Evolutionary conservation across 768 basidiomycete species (phyloP).

Genomic region (Flagelloscypha sp.): DNA sequence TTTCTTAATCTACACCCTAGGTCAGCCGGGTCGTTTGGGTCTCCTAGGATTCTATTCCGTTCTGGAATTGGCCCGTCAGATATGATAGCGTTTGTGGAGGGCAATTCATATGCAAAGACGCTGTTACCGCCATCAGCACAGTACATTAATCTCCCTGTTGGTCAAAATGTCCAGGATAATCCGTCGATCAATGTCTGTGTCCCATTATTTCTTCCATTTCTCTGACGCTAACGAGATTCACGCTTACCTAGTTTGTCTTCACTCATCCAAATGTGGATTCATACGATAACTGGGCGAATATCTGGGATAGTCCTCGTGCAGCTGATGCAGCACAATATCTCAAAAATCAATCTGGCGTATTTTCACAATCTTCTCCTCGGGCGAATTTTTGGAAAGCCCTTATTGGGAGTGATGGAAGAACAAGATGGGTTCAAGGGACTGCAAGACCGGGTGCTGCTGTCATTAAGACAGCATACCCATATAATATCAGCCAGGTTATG

Average conservation of each 20-base stretch:
- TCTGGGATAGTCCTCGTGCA: slow-evolving; percentile 27
- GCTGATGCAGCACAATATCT: slow-evolving; percentile 33
- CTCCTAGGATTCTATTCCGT: slow-evolving; percentile 31
- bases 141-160: slow-evolving; percentile 28
- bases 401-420: slow-evolving; percentile 21
- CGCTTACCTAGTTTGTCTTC: slow-evolving; percentile 26
- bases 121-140: slow-evolving; percentile 25
- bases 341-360: slow-evolving; percentile 26
- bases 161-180: slow-evolving; percentile 28
- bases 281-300: slow-evolving; percentile 36
- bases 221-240: background rate
- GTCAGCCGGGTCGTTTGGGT: slow-evolving; percentile 32
- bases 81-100: slow-evolving; percentile 25
- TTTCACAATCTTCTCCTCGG: slow-evolving; percentile 33
- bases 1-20: no score
- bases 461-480: slow-evolving; percentile 23
- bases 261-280: slow-evolving; percentile 33
- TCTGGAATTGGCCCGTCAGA: slow-evolving; percentile 36
- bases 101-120: slow-evolving; percentile 22
- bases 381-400: slow-evolving; percentile 35
- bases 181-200: slow-evolving; percentile 34
- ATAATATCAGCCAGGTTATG: slow-evolving; percentile 30
- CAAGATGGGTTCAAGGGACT: slow-evolving; percentile 34
- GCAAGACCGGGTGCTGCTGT: slow-evolving; percentile 33
- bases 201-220: background rate